Base-by-base conservation (phyloP, 306 rosid genomes). In the Cucumis cinereus region DNA sequence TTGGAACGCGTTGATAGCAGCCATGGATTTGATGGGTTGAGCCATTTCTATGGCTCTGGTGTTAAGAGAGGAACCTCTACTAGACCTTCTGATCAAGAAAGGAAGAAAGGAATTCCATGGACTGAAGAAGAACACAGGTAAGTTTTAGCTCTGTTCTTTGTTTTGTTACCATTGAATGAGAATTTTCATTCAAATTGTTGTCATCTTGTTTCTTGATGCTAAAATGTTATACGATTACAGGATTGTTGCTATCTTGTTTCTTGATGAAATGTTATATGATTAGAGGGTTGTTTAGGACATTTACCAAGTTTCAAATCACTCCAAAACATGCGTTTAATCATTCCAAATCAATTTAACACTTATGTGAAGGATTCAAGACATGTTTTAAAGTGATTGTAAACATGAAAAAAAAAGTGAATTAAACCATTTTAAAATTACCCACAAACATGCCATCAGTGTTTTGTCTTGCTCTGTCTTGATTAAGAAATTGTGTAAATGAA, bases 61-160 rank as follows among this genome's bases (percentile, higher is more conserved):
- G 90, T 76, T 30, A 91, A 89, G 84, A 85, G 91, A 80, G 88
- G 90, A 9, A 49, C 83, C 3, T 83, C 87, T 28, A 80, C 86
- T 52, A 66, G 93, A 77, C 89, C 93, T 2, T 83, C 89, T 22
- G 98, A 91, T 60, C 97, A 87, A 30, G 98, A 93, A 77, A 86
- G 96, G 85, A 93, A 93, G 83, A 91, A 89, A 86, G 98, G 98
- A 24, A 89, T 90, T 17, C 95, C 98, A 23, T 93, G 98, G 97
- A 89, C 95, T 15, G 97, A 91, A 83, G 93, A 90, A 74, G 97
- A 92, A 76, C 97, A 92, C 84, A 93, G 97, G 98, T 93, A 86
- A 61, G n/a, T 84, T 2, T 22, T 30, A 58, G 10, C 30, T 41
- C 30, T 20, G 58, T 16, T 49, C 33, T 67, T 55, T 36, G 3